phyloP scores from a whole-genome alignment of 768 basidiomycete species.

The Amanita fuliginea region DNA sequence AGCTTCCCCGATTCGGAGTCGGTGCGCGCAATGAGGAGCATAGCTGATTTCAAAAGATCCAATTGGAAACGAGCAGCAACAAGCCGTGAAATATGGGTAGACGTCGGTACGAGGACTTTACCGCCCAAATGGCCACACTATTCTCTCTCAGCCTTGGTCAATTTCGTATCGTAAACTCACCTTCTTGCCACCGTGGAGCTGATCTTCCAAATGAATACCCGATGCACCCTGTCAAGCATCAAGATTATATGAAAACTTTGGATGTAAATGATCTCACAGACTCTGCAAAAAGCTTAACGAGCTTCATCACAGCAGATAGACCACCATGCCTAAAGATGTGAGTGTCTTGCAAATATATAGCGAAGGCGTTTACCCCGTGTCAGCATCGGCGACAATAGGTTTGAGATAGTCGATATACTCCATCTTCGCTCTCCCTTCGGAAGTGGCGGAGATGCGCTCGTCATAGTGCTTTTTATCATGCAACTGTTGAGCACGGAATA shows the following conservation, averaged over 20 bases:
- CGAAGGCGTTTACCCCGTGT: slow-evolving; percentile 62
- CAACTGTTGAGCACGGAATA: slow-evolving; percentile 85
- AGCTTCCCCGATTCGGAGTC: slow-evolving; percentile 85
- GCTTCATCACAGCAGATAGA: slow-evolving; percentile 88
- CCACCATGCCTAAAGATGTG: slow-evolving; percentile 65
- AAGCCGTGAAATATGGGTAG: slow-evolving; percentile 78
- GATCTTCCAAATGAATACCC: slow-evolving; percentile 89
- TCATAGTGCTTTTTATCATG: slow-evolving; percentile 93
- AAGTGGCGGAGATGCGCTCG: slow-evolving; percentile 58
- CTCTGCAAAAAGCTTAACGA: slow-evolving; percentile 91
- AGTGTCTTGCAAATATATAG: background rate
- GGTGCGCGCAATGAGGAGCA: slow-evolving; percentile 85
- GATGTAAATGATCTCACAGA: slow-evolving; percentile 33
- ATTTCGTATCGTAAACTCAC: slow-evolving; percentile 17
- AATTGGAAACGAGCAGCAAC: slow-evolving; percentile 83
- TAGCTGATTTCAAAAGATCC: slow-evolving; percentile 80
- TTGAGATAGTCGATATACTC: slow-evolving; percentile 80
- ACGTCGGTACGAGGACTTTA: slow-evolving; percentile 87
- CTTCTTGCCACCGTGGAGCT: slow-evolving; percentile 91
- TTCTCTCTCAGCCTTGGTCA: slow-evolving; percentile 5
- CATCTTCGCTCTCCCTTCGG: slow-evolving; percentile 56
- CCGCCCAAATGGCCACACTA: slow-evolving; percentile 84
- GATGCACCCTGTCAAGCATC: slow-evolving; percentile 53
- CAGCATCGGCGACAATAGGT: slow-evolving; percentile 91
- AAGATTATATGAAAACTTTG: background rate